phyloP scores from a whole-genome alignment of 2,329 filamentous ascomycete genomes.

The Aureobasidium sp. region DNA sequence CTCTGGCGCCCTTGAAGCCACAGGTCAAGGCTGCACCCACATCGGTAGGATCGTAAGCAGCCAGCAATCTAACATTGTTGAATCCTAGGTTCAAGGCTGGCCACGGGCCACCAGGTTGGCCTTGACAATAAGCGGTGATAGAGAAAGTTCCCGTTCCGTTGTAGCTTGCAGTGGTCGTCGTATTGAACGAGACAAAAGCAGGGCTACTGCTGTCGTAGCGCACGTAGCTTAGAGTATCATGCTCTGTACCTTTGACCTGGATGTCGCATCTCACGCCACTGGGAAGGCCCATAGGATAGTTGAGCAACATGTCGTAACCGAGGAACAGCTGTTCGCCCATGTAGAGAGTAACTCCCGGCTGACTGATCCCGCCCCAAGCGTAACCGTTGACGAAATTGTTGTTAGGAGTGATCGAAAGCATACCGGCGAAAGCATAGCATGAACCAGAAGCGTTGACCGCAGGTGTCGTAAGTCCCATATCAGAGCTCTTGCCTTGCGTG shows the following conservation, averaged over 20 bases:
- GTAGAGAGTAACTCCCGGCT: not conserved
- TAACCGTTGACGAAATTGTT: slow-evolving; percentile 8
- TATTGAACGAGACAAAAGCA: not conserved
- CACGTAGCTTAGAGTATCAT: slow-evolving; percentile 5
- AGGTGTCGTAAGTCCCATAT: not conserved
- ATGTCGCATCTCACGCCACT: slow-evolving; percentile 6
- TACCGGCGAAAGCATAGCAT: slow-evolving; percentile 7
- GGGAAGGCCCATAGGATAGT: slow-evolving; percentile 2
- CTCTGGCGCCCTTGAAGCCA: not conserved
- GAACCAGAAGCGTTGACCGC: not conserved
- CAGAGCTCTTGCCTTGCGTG: slow-evolving; percentile 2
- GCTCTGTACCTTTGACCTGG: slow-evolving; percentile 1
- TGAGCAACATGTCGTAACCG: not conserved
- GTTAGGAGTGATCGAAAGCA: not conserved
- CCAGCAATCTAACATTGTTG: slow-evolving; percentile 8
- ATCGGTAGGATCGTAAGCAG: not conserved
- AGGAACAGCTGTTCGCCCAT: slow-evolving; percentile 5
- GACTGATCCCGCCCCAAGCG: not conserved
- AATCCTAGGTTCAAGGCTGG: not conserved
- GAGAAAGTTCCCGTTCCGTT: slow-evolving; percentile 8
- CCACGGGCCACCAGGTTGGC: not conserved
- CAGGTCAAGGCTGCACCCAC: not conserved
- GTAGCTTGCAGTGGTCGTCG: not conserved
- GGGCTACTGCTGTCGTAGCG: slow-evolving; percentile 6
- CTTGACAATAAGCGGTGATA: slow-evolving; percentile 3